Conservation (phyloP, 2,329 filamentous ascomycete species). For the Aaosphaeria pasadenensis region DNA sequence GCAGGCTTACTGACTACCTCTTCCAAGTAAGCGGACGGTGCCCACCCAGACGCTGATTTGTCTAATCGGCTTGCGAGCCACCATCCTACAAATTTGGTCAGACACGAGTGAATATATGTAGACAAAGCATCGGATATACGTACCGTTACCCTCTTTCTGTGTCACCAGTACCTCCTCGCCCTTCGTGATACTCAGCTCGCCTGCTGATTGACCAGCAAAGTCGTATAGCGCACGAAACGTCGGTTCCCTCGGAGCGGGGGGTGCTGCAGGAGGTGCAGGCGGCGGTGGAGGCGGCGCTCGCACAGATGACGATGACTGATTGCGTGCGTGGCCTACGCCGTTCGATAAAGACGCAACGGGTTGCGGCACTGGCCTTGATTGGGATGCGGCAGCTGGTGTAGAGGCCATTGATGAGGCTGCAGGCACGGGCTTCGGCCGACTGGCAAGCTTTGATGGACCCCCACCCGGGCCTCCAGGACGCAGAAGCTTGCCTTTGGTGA, state of each 20-base stretch:
- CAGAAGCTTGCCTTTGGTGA: constrained; percentile 90
- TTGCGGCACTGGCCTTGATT: constrained; percentile 52
- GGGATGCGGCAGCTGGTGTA: constrained; percentile 26
- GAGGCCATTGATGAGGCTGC: constrained; percentile 32
- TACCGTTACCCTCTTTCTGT: constrained; percentile 95
- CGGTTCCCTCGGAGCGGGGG: constrained; percentile 62
- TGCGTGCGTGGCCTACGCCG: constrained; percentile 43
- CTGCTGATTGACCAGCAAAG: constrained; percentile 78
- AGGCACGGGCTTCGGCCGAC: constrained; percentile 41
- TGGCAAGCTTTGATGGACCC: constrained; percentile 69
- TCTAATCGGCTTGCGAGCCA: constrained; percentile 81
- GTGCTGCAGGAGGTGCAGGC: constrained; percentile 62
- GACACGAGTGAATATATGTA: constrained; percentile 10
- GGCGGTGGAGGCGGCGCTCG: constrained; percentile 53
- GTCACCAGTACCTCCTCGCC: constrained; percentile 84
- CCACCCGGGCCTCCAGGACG: constrained; percentile 84
- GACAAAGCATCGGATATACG: constrained; percentile 28
- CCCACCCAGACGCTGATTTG: constrained; percentile 78
- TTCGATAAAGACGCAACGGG: constrained; percentile 52
- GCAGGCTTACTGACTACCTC: constrained; percentile 62
- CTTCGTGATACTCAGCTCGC: constrained; percentile 76
- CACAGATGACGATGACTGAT: constrained; percentile 38
- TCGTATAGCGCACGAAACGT: constrained; percentile 91
- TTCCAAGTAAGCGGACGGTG: constrained; percentile 90
- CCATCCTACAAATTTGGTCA: constrained; percentile 65